phyloP scores from a whole-genome alignment of 2,329 filamentous ascomycete species.

The Chalaropsis thielavioides region DNA sequence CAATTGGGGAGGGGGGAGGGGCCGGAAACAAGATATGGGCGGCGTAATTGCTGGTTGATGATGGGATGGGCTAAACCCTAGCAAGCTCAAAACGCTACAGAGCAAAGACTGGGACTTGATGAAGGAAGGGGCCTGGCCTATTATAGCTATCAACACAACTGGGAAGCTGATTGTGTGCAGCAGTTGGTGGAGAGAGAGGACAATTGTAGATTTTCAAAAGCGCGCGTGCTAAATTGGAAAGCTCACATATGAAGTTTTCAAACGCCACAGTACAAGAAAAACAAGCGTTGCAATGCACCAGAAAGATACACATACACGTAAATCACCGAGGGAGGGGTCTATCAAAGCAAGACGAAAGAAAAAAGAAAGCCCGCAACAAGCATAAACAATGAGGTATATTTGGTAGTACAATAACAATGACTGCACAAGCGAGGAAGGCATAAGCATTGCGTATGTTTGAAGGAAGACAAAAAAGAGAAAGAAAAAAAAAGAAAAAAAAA shows the following conservation, averaged over 20 bases:
- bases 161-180: no score
- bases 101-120: background rate
- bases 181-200: no score
- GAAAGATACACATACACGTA: no score
- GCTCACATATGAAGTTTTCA: no score
- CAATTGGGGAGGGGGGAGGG: background rate
- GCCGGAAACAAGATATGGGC: background rate
- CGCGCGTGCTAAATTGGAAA: no score
- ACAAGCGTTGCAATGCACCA: no score
- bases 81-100: background rate
- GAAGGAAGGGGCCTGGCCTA: background rate
- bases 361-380: background rate
- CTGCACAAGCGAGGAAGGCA: no score
- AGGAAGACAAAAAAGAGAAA: background rate
- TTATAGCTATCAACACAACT: no score
- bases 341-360: background rate
- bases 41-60: background rate
- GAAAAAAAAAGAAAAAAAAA: background rate
- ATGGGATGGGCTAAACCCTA: background rate
- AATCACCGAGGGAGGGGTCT: no score
- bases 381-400: background rate
- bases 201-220: no score
- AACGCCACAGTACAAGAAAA: no score
- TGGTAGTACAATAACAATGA: background rate
- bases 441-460: no score